A percentile compares a stretch with the other conserved stretches of the same genome.
Conservation (phyloP, 2,329 filamentous ascomycete species). For the Penicillium frequentans region DNA sequence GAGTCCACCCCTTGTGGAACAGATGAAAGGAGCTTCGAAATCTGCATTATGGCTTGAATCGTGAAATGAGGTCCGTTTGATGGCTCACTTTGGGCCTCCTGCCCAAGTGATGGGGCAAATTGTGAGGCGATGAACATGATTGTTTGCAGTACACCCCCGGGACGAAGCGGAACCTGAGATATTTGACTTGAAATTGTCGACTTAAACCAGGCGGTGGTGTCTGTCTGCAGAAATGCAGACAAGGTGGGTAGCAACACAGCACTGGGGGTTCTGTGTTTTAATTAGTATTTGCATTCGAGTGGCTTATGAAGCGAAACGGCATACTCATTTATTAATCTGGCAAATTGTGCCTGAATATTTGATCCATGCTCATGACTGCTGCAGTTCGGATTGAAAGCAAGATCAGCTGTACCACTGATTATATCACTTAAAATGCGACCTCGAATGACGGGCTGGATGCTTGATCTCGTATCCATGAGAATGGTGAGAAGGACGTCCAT, state of each 20-base stretch:
- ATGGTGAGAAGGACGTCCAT: constrained; percentile 30
- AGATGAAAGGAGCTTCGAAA: constrained; percentile 42
- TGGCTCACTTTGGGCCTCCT: constrained; percentile 29
- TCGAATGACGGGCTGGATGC: constrained; percentile 41
- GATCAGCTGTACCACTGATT: constrained; percentile 39
- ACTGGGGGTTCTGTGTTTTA: constrained; percentile 34
- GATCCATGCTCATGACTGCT: constrained; percentile 14
- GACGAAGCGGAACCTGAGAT: constrained; percentile 41
- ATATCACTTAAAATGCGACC: constrained; percentile 43
- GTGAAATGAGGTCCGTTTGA: constrained; percentile 42
- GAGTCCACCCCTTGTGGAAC: constrained; percentile 41
- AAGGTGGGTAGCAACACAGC: constrained; percentile 36
- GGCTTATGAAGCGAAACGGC: neutral
- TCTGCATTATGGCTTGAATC: constrained; percentile 46
- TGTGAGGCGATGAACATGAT: constrained; percentile 45
- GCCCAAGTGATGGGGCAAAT: constrained; percentile 40
- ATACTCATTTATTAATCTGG: constrained; percentile 37
- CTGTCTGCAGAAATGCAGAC: constrained; percentile 39
- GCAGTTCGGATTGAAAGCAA: constrained; percentile 38
- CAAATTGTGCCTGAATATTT: constrained; percentile 25
- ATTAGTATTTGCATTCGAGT: constrained; percentile 11
- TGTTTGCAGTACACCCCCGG: constrained; percentile 43
- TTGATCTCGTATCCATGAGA: constrained; percentile 31
- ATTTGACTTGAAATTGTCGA: constrained; percentile 35
- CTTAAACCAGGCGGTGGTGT: constrained; percentile 41